Percentiles rank a stretch among this genome's conserved stretches.
phyloP scores from a whole-genome alignment of 495 filamentous ascomycete species.

The Aspergillus affinis region DNA sequence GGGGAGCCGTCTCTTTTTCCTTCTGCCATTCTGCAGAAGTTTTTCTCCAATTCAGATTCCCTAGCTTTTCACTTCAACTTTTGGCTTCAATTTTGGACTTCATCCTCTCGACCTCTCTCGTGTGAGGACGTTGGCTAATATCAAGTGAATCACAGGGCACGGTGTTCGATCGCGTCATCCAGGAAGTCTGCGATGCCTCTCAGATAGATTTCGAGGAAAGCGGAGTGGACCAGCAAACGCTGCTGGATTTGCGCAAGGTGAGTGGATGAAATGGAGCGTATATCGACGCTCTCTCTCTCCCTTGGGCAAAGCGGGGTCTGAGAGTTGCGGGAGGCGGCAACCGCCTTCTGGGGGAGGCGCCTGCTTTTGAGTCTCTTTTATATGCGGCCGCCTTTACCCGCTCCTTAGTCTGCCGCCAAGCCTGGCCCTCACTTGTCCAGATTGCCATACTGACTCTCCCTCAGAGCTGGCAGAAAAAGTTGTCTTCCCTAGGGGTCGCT shows the following conservation, averaged over 20 bases:
- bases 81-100: neutral
- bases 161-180: constrained; percentile 87
- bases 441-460: constrained; percentile 25
- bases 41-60: neutral
- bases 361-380: constrained; percentile 42
- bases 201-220: constrained; percentile 95
- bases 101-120: neutral
- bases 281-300: constrained; percentile 1
- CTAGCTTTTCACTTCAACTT: neutral
- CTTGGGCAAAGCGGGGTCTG: constrained; percentile 36
- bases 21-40: neutral
- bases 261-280: constrained; percentile 30
- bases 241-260: constrained; percentile 83
- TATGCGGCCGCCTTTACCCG: constrained; percentile 41
- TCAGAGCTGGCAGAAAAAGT: constrained; percentile 90
- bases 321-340: constrained; percentile 40
- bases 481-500: constrained; percentile 77
- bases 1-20: neutral
- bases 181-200: constrained; percentile 83
- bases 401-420: constrained; percentile 37
- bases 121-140: constrained; percentile 29
- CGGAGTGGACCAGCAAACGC: constrained; percentile 80
- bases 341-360: constrained; percentile 37
- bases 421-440: constrained; percentile 13
- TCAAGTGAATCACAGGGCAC: constrained; percentile 55